phyloP scores from a whole-genome alignment of 768 basidiomycete species.

The Tylopilus plumbeoviolaceoides region DNA sequence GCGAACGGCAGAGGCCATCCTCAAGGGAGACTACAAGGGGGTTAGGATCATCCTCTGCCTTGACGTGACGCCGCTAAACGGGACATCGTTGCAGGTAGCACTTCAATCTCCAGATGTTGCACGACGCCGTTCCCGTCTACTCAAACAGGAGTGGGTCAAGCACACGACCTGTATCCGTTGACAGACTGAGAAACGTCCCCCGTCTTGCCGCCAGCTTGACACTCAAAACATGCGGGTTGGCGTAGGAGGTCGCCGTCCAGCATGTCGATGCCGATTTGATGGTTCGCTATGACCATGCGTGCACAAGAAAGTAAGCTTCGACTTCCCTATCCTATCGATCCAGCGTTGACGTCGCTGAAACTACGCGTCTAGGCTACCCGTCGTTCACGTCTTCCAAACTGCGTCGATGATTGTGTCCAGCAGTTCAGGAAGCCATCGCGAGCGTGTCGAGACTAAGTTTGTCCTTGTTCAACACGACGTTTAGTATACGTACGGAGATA shows the following conservation, averaged over 20 bases:
- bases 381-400: constrained; percentile 82
- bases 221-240: constrained; percentile 45
- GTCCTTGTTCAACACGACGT: too few relatives aligned
- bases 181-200: constrained; percentile 58
- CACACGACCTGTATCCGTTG: constrained; percentile 76
- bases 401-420: constrained; percentile 48
- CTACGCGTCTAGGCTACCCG: constrained; percentile 84
- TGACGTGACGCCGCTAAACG: background rate
- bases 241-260: constrained; percentile 93
- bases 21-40: constrained; percentile 61
- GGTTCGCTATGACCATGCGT: constrained; percentile 96
- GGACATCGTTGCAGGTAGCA: constrained; percentile 53
- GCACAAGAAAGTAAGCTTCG: constrained; percentile 80
- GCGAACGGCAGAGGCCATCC: constrained; percentile 58
- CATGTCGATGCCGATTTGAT: constrained; percentile 90
- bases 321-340: background rate
- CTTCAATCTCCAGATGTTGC: constrained; percentile 95
- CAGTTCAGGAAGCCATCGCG: constrained; percentile 37
- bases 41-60: constrained; percentile 36
- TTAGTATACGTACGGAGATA: too few relatives aligned
- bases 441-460: background rate
- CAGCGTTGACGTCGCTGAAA: background rate
- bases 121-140: constrained; percentile 83
- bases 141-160: constrained; percentile 54
- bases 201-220: background rate